phyloP scores from a whole-genome alignment of 139 green algal species.

The Micromonas commoda region DNA sequence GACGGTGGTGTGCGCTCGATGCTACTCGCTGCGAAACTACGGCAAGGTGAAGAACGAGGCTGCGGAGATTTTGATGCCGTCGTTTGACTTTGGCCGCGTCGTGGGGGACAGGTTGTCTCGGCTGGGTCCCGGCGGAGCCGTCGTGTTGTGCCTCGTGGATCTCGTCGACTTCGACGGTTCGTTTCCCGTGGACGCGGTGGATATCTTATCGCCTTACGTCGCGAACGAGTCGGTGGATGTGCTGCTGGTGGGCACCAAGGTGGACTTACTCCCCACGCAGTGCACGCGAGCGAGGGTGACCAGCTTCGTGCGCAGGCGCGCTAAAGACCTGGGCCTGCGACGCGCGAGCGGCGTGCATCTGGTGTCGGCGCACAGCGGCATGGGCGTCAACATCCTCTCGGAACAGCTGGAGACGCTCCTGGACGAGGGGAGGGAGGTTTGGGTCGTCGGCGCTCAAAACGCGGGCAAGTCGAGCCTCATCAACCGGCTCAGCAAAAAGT shows the following conservation, averaged over 20 bases:
- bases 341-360: conserved; percentile 34
- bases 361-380: conserved; percentile 45
- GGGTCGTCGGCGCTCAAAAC: conserved; percentile 84
- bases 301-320: conserved; percentile 5
- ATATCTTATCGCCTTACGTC: conserved; percentile 29
- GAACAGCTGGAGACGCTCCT: conserved; percentile 29
- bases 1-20: conserved; percentile 75
- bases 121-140: conserved; percentile 30
- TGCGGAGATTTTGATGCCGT: conserved; percentile 40
- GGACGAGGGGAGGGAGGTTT: conserved; percentile 73
- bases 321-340: conserved; percentile 11
- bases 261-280: conserved; percentile 71
- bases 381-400: conserved; percentile 40
- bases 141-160: conserved; percentile 87
- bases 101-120: conserved; percentile 27
- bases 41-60: conserved; percentile 66
- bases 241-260: conserved; percentile 88
- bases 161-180: conserved; percentile 90
- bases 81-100: conserved; percentile 41
- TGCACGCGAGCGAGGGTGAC: conserved; percentile 17
- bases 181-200: conserved; percentile 62
- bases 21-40: conserved; percentile 76
- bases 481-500: conserved; percentile 63
- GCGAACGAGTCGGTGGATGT: conserved; percentile 38
- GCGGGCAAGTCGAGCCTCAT: conserved; percentile 94